Percentiles rank a stretch among this genome's conserved stretches.
These are phyloP conservation scores for Boletus rex-veris DNA, from an alignment of 768 basidiomycete genomes.

Conservation along the genomic window DNA sequence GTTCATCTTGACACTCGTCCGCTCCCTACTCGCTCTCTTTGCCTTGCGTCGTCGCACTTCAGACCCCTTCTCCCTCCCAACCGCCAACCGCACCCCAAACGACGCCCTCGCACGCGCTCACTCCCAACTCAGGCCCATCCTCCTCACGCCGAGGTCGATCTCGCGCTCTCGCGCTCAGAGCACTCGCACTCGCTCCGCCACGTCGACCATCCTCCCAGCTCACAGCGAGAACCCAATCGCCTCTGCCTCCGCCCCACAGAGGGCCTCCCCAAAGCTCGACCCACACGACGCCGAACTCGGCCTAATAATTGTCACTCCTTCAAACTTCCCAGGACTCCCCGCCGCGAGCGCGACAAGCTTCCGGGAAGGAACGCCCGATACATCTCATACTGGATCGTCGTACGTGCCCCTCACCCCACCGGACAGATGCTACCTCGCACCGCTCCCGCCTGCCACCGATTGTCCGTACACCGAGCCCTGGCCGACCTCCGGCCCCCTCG, in stretches of 20 bases:
- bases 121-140: slow-evolving; percentile 18
- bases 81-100: background rate
- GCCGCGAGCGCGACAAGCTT: background rate
- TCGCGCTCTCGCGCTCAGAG: background rate
- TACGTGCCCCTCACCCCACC: slow-evolving; percentile 24
- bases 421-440: slow-evolving; percentile 20
- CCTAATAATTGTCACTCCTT: background rate
- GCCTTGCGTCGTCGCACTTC: slow-evolving; percentile 8
- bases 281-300: slow-evolving; percentile 16
- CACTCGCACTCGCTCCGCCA: slow-evolving; percentile 7
- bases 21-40: slow-evolving; percentile 24
- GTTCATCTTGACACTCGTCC: slow-evolving; percentile 27
- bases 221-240: background rate
- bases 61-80: slow-evolving; percentile 11
- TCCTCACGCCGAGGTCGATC: slow-evolving; percentile 16
- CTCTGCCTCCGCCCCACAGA: background rate
- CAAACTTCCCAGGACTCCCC: background rate
- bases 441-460: slow-evolving; percentile 14
- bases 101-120: slow-evolving; percentile 14
- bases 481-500: slow-evolving; percentile 8
- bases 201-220: slow-evolving; percentile 10
- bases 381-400: background rate
- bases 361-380: slow-evolving; percentile 10
- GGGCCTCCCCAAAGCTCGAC: slow-evolving; percentile 20
- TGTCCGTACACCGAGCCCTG: slow-evolving; percentile 23